phyloP scores from a whole-genome alignment of 139 green algal genomes.

The Chlamydomonas sphaeroides region DNA sequence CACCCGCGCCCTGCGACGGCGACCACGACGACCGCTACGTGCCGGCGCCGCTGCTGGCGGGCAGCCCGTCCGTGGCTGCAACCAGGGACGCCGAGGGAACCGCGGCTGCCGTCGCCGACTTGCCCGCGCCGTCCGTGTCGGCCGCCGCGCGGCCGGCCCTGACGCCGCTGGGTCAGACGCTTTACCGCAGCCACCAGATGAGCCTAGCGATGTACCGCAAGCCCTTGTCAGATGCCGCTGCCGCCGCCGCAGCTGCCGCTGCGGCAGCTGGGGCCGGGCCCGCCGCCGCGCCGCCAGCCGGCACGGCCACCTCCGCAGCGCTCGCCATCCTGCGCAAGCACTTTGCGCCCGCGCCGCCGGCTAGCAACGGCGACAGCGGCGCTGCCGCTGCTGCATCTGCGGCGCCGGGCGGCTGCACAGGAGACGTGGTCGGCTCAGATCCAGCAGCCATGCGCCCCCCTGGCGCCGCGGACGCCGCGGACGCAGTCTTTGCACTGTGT shows the following conservation, averaged over 20 bases:
- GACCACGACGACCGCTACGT: neutral
- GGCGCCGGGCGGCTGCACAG: no score
- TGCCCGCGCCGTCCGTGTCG: no score
- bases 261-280: neutral
- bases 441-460: no score
- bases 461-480: neutral
- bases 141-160: neutral
- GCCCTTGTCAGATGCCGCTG: conserved; percentile 31
- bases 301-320: neutral
- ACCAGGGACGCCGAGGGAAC: neutral
- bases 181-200: conserved; percentile 79
- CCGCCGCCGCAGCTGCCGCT: conserved; percentile 51
- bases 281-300: neutral
- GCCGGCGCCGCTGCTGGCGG: neutral
- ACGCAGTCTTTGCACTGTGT: conserved; percentile 64
- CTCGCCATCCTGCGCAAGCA: neutral
- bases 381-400: conserved; percentile 3
- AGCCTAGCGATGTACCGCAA: conserved; percentile 78
- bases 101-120: neutral
- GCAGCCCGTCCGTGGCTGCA: no score
- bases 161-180: conserved; percentile 51
- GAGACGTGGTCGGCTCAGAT: no score
- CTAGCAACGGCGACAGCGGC: neutral
- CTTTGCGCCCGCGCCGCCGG: neutral
- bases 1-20: no score